phyloP scores from a whole-genome alignment of 306 rosid species.

The Castanea crenata region DNA sequence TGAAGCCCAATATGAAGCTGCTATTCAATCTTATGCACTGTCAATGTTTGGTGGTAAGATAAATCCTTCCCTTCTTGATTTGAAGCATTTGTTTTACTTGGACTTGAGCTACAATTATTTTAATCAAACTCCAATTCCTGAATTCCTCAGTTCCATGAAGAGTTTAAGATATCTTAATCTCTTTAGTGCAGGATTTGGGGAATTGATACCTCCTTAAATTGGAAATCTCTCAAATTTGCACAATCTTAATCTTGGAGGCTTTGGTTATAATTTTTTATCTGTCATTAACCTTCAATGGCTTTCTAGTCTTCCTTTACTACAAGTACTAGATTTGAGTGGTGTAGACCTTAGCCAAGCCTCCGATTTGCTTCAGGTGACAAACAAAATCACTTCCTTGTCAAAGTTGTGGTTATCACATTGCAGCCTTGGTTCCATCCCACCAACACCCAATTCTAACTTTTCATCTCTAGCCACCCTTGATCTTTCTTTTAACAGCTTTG shows the following conservation, averaged over 20 bases:
- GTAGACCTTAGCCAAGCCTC: conserved; percentile 9
- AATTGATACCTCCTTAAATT: too few species aligned
- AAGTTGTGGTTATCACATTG: neutral
- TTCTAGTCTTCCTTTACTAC: conserved; percentile 22
- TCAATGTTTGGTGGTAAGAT: neutral
- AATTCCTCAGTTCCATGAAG: neutral
- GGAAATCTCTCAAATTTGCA: too few species aligned
- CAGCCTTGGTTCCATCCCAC: neutral
- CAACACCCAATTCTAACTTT: neutral
- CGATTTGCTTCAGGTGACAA: conserved; percentile 13
- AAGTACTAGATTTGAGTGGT: conserved; percentile 18
- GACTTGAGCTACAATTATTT: neutral
- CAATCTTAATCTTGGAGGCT: too few species aligned
- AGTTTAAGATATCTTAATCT: neutral
- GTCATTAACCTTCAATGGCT: conserved; percentile 19
- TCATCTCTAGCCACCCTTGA: neutral
- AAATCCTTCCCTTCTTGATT: neutral
- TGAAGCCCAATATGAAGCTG: too few species aligned
- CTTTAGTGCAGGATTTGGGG: neutral
- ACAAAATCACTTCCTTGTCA: conserved; percentile 22
- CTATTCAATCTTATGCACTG: too few species aligned
- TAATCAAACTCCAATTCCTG: neutral
- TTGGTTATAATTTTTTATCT: neutral
- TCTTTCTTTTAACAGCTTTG: too few species aligned
- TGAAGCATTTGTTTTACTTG: neutral